Conservation (phyloP, 306 rosid genomes). For the Carpinus fangiana region DNA sequence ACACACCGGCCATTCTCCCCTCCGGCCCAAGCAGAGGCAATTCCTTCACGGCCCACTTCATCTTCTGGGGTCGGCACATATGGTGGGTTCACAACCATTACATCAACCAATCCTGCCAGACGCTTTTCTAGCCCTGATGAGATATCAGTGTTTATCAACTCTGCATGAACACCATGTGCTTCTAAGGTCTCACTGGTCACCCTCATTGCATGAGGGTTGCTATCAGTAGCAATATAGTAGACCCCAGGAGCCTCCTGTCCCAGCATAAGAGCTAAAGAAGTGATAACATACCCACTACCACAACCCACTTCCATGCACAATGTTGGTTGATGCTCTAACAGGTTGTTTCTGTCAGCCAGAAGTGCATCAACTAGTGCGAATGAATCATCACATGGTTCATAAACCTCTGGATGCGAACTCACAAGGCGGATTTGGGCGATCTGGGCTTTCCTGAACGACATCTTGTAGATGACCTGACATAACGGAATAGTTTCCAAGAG, state of each 20-base stretch:
- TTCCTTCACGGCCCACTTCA: slow-evolving; percentile 83
- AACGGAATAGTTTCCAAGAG: slow-evolving; percentile 9
- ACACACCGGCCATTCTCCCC: slow-evolving; percentile 89
- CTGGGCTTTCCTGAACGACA: slow-evolving; percentile 61
- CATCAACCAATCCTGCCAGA: slow-evolving; percentile 74
- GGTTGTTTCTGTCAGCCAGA: slow-evolving; percentile 66
- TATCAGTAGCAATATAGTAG: slow-evolving; percentile 86
- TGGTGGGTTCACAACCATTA: slow-evolving; percentile 93
- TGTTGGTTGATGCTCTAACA: slow-evolving; percentile 63
- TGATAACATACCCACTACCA: slow-evolving; percentile 93
- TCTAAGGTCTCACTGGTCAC: slow-evolving; percentile 72
- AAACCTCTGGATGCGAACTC: slow-evolving; percentile 85
- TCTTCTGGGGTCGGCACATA: slow-evolving; percentile 96
- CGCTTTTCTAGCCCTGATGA: slow-evolving; percentile 81
- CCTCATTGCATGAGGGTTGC: slow-evolving; percentile 68
- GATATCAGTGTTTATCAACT: slow-evolving; percentile 69
- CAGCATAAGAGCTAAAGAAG: slow-evolving; percentile 91
- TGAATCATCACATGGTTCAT: slow-evolving; percentile 96
- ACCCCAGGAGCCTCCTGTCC: slow-evolving; percentile 50
- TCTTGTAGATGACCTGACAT: slow-evolving; percentile 46
- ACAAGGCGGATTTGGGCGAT: slow-evolving; percentile 89
- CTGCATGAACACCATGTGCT: slow-evolving; percentile 88
- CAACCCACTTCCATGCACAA: slow-evolving; percentile 90
- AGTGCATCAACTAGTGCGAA: slow-evolving; percentile 96
- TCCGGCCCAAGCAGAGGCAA: slow-evolving; percentile 90